A percentile compares a stretch with the other conserved stretches of the same genome.
Conservation (phyloP, 805 yeast species). For the Cyberlindnera nakhonratchasimensis region DNA sequence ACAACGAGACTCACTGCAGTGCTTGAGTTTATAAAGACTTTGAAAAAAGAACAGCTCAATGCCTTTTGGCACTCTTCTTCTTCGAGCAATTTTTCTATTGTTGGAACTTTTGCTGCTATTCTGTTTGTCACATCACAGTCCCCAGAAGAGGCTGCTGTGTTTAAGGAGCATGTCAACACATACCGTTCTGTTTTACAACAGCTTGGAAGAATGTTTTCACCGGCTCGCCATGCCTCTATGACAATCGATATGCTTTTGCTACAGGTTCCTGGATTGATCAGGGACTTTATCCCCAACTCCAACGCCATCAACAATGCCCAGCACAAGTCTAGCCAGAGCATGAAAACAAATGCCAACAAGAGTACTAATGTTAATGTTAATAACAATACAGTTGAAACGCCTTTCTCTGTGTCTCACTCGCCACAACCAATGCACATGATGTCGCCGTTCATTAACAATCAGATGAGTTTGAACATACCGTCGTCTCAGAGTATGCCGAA, state of each 20-base stretch:
- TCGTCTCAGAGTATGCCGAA: constrained; percentile 20
- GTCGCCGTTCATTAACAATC: constrained; percentile 17
- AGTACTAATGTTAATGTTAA: background rate
- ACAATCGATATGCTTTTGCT: constrained; percentile 68
- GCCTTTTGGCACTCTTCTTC: constrained; percentile 90
- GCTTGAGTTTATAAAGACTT: constrained; percentile 45
- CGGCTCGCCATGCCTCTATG: constrained; percentile 69
- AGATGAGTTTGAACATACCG: constrained; percentile 18
- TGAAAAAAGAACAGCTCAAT: constrained; percentile 76
- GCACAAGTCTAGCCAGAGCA: constrained; percentile 9
- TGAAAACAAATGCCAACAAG: constrained; percentile 10
- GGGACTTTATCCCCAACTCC: constrained; percentile 10
- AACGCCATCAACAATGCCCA: constrained; percentile 6
- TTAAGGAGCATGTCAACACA: constrained; percentile 65
- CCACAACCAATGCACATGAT: constrained; percentile 14
- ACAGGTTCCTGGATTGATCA: constrained; percentile 62
- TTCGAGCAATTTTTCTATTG: constrained; percentile 70
- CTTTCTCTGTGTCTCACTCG: constrained; percentile 12
- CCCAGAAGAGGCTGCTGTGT: constrained; percentile 60
- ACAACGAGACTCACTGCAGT: constrained; percentile 78
- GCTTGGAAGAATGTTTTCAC: constrained; percentile 72
- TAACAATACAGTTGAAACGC: constrained; percentile 13
- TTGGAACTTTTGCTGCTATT: constrained; percentile 85
- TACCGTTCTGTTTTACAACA: constrained; percentile 75
- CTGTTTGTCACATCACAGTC: constrained; percentile 63